Conservation (phyloP, 176 grass and related monocot species). For the Panicum miliaceum region DNA sequence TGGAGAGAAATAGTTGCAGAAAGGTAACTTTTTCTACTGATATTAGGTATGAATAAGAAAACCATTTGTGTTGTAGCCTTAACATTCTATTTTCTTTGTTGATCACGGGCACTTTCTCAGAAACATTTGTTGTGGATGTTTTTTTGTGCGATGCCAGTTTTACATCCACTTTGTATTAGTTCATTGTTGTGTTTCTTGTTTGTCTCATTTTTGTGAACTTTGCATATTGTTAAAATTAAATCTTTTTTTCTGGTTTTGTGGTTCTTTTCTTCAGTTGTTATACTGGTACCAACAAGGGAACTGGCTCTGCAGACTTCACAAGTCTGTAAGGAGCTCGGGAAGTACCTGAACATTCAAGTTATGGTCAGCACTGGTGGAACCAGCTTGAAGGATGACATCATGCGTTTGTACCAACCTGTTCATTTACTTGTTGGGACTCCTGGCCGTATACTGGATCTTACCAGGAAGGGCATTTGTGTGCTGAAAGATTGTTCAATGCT, state of each 20-base stretch:
- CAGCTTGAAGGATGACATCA: constrained; percentile 96
- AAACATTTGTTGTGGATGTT: neutral
- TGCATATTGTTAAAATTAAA: neutral
- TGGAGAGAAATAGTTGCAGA: constrained; percentile 1
- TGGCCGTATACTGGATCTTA: constrained; percentile 85
- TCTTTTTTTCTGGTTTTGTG: neutral
- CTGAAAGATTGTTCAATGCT: constrained; percentile 91
- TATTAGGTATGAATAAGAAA: neutral
- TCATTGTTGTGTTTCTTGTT: neutral
- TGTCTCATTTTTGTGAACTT: neutral
- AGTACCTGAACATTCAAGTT: constrained; percentile 85
- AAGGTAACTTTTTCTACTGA: neutral
- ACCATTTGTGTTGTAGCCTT: neutral
- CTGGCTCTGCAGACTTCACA: constrained; percentile 93
- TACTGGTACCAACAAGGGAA: constrained; percentile 96
- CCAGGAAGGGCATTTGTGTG: constrained; percentile 86
- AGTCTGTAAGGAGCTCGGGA: constrained; percentile 97
- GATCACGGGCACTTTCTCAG: neutral
- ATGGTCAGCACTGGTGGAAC: constrained; percentile 98
- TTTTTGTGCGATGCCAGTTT: constrained; percentile 27
- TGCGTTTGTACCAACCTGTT: constrained; percentile 92
- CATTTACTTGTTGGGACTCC: constrained; percentile 93
- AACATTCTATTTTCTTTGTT: neutral
- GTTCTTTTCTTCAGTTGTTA: constrained; percentile 68
- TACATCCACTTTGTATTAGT: neutral